Evolutionary conservation across 176 grass and related monocot species (phyloP).

Genomic region (Ananas comosus): DNA sequence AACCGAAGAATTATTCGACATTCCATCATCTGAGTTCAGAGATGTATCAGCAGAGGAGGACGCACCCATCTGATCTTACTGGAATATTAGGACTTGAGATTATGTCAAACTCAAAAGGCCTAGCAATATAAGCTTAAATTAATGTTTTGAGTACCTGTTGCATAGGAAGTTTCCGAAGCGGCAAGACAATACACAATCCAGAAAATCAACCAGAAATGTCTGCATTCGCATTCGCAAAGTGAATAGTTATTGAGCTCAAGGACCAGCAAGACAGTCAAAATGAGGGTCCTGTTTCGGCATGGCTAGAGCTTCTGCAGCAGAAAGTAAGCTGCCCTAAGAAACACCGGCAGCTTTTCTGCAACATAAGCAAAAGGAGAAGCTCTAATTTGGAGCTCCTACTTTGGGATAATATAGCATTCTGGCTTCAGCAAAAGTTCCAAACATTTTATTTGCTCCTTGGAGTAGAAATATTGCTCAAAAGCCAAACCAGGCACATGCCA

Average conservation of each 20-base stretch:
- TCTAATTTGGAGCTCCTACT: no score
- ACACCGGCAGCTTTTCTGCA: no score
- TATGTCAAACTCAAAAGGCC: neutral
- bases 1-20: no score
- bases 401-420: slow-evolving; percentile 4
- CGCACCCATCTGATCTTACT: no score
- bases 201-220: slow-evolving; percentile 91
- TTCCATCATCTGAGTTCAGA: no score
- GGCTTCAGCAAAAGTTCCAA: no score
- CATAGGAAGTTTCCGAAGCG: slow-evolving; percentile 94
- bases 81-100: no score
- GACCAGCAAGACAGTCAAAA: slow-evolving; percentile 10
- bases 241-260: neutral
- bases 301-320: neutral
- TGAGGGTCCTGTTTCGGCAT: slow-evolving; percentile 1
- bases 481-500: neutral
- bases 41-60: no score
- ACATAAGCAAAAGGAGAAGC: no score
- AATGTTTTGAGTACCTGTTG: slow-evolving; percentile 53
- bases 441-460: no score
- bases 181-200: slow-evolving; percentile 88
- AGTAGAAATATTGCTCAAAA: no score
- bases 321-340: no score
- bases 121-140: neutral
- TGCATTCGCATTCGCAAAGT: slow-evolving; percentile 23